Evolutionary conservation across 2,329 filamentous ascomycete genomes (phyloP).

Genomic region (Aspergillus quadrilineatus): DNA sequence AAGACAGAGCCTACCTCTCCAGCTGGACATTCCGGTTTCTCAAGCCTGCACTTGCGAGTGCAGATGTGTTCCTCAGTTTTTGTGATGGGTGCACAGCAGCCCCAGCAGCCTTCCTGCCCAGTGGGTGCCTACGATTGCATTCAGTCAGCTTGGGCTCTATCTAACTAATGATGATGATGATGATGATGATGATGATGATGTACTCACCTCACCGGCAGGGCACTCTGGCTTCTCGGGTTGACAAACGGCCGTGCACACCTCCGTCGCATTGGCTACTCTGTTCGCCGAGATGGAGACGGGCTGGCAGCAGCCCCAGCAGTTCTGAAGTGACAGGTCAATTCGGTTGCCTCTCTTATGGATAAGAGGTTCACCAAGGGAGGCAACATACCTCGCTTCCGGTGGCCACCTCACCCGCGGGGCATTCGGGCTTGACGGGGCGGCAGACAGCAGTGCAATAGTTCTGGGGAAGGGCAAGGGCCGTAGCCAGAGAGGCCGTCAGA

Average conservation of each 20-base stretch:
- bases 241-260: background rate
- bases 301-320: slow-evolving; percentile 7
- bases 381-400: slow-evolving; percentile 4
- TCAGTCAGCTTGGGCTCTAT: background rate
- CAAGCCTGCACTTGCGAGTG: background rate
- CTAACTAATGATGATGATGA: background rate
- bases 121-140: background rate
- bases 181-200: background rate
- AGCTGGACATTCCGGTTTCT: background rate
- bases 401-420: background rate
- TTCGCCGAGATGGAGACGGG: background rate
- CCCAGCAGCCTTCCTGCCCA: slow-evolving; percentile 2
- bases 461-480: background rate
- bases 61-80: background rate
- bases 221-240: background rate
- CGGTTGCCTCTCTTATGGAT: background rate
- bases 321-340: background rate
- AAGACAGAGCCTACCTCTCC: background rate
- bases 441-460: background rate
- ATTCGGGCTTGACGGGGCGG: slow-evolving; percentile 1
- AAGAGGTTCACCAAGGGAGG: background rate
- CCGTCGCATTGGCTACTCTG: background rate
- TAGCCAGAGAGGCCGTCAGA: background rate
- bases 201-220: background rate
- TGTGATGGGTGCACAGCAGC: background rate